Evolutionary conservation across 371 early-diverging fungal genomes (phyloP).

Genomic region (Syncephalastrum racemosum): DNA sequence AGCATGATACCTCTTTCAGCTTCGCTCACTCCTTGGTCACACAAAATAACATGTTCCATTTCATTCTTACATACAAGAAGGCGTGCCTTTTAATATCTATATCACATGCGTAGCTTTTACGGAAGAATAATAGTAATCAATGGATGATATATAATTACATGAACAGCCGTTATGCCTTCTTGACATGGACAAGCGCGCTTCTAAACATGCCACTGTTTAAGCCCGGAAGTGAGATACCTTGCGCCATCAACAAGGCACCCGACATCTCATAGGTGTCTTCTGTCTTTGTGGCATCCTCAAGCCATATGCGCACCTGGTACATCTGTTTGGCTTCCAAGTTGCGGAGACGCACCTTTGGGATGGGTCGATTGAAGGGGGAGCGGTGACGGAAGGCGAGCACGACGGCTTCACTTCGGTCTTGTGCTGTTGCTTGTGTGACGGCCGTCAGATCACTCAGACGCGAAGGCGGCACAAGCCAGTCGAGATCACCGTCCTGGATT

Average conservation of each 20-base stretch:
- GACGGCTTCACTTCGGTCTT: conserved; percentile 22
- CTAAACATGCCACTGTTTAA: conserved; percentile 13
- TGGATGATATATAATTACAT: too few relatives aligned
- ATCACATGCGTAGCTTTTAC: too few relatives aligned
- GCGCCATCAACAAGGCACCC: conserved; percentile 28
- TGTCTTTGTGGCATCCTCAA: conserved; percentile 16
- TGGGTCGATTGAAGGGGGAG: conserved; percentile 28
- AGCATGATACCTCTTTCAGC: too few relatives aligned
- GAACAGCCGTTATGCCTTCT: too few relatives aligned
- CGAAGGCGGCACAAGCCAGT: conserved; percentile 32
- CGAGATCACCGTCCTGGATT: conserved; percentile 29
- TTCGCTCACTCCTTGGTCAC: too few relatives aligned
- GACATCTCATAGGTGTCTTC: conserved; percentile 19
- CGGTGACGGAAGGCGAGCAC: conserved; percentile 30
- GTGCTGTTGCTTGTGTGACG: conserved; percentile 22
- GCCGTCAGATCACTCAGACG: conserved; percentile 6
- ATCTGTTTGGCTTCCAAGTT: conserved; percentile 11
- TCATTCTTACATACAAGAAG: too few relatives aligned
- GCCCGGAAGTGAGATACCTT: conserved; percentile 16
- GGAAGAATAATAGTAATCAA: too few relatives aligned
- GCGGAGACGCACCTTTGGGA: conserved; percentile 24
- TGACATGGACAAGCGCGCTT: conserved; percentile 8
- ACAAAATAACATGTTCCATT: too few relatives aligned
- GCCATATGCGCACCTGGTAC: conserved; percentile 24
- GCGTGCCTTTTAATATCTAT: too few relatives aligned